Percentiles rank a stretch among this genome's conserved stretches.
phyloP scores from a whole-genome alignment of 495 filamentous ascomycete genomes.

The Neurospora africana region DNA sequence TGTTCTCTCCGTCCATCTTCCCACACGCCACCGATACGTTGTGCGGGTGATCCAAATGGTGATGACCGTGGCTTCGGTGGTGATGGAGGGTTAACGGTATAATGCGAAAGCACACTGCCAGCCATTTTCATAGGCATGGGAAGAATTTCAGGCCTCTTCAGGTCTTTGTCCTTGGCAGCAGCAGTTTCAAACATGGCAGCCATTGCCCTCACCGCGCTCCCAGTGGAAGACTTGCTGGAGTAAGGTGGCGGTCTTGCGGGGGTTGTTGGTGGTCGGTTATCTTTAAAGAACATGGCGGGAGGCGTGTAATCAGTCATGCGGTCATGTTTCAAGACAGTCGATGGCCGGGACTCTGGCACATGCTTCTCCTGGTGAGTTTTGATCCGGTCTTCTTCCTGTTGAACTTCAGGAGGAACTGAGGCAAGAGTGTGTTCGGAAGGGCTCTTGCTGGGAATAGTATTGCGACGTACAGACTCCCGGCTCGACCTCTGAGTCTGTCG shows the following conservation, averaged over 20 bases:
- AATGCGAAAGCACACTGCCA: slow-evolving; percentile 17
- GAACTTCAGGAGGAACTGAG: not conserved
- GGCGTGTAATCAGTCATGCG: not conserved
- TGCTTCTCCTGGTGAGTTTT: not conserved
- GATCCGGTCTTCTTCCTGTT: not conserved
- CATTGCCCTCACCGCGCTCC: slow-evolving; percentile 33
- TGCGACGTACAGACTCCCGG: not conserved
- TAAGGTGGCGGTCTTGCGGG: not conserved
- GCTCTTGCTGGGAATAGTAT: not conserved
- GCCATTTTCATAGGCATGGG: slow-evolving; percentile 6
- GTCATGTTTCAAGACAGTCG: not conserved
- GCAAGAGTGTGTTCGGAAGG: not conserved
- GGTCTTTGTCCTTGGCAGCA: slow-evolving; percentile 8
- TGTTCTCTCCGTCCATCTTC: not conserved
- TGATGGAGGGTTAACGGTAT: slow-evolving; percentile 15
- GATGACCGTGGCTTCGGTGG: slow-evolving; percentile 1
- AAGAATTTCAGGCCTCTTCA: not conserved
- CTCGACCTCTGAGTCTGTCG: not conserved
- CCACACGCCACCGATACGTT: not conserved
- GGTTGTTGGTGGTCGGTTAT: not conserved
- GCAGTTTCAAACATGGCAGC: slow-evolving; percentile 33
- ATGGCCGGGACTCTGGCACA: not conserved
- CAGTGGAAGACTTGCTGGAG: not conserved
- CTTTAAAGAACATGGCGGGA: not conserved
- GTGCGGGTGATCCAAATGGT: not conserved